phyloP scores from a whole-genome alignment of 805 yeast species.

The Pichia scutulata region DNA sequence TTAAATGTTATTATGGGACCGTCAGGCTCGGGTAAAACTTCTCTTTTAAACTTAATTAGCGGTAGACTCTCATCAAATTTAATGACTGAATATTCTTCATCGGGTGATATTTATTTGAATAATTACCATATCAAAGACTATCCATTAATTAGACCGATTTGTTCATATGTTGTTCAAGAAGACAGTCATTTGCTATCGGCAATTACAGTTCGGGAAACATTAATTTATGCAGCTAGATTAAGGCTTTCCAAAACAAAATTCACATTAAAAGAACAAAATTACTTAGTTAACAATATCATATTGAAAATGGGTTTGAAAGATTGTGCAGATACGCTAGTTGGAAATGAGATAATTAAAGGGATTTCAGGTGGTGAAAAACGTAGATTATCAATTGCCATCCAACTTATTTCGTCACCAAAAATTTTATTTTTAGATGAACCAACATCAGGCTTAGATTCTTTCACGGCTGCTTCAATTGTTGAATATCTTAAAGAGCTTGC shows the following conservation, averaged over 20 bases:
- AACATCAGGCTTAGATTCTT: conserved; percentile 79
- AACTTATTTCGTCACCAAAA: conserved; percentile 63
- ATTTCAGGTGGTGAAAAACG: conserved; percentile 78
- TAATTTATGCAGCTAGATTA: conserved; percentile 61
- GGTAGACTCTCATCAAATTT: conserved; percentile 39
- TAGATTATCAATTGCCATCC: conserved; percentile 75
- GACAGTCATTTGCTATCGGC: conserved; percentile 65
- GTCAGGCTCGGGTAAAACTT: conserved; percentile 72
- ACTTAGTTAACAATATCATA: conserved; percentile 49
- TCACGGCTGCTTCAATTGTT: conserved; percentile 65
- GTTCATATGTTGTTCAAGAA: conserved; percentile 79
- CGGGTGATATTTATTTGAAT: conserved; percentile 41
- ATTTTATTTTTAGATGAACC: conserved; percentile 78
- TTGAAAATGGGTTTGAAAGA: conserved; percentile 61
- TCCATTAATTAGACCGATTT: conserved; percentile 32
- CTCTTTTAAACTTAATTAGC: conserved; percentile 55
- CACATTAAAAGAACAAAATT: conserved; percentile 33
- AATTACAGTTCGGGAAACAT: conserved; percentile 71
- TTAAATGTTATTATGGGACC: conserved; percentile 76
- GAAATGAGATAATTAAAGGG: conserved; percentile 53
- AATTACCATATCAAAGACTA: conserved; percentile 21
- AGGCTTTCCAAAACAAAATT: conserved; percentile 42
- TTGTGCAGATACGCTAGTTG: conserved; percentile 70
- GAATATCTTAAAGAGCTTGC: conserved; percentile 52
- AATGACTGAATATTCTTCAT: conserved; percentile 21